A percentile compares a stretch with the other conserved stretches of the same genome.
These are phyloP conservation scores for Populus pruinosa DNA, from an alignment of 345 rosid species.

Conservation along the genomic window DNA sequence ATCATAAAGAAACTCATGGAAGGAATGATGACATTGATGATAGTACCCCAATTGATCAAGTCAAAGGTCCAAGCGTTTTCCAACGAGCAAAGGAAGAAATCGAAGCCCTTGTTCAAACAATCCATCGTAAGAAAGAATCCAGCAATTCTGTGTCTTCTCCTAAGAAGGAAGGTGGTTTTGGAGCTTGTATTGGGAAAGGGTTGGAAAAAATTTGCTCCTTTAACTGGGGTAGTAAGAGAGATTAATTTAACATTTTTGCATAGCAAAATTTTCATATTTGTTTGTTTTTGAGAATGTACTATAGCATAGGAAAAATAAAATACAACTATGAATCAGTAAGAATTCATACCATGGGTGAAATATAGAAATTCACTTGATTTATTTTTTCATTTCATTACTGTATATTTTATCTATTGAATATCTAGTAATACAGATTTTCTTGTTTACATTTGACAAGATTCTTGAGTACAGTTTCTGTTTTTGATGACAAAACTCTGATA, in stretches of 20 bases:
- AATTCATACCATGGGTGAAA: not conserved
- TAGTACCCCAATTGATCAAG: conserved; percentile 36
- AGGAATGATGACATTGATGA: conserved; percentile 43
- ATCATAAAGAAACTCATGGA: conserved; percentile 50
- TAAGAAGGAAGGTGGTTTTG: conserved; percentile 37
- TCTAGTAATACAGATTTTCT: not conserved
- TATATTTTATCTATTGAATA: not conserved
- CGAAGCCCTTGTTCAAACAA: conserved; percentile 45
- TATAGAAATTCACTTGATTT: not conserved
- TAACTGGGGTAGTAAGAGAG: conserved; percentile 27
- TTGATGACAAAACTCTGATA: too few relatives aligned
- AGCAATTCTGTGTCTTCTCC: conserved; percentile 19
- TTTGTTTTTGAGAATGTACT: not conserved
- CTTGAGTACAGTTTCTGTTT: too few relatives aligned
- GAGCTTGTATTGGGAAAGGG: conserved; percentile 40
- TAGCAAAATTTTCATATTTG: not conserved
- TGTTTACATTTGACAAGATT: not conserved
- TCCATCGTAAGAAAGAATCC: conserved; percentile 40
- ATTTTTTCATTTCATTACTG: not conserved
- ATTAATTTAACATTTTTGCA: conserved; percentile 4
- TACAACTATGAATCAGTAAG: not conserved
- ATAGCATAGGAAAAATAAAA: not conserved
- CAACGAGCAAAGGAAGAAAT: conserved; percentile 56
- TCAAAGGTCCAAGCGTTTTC: conserved; percentile 54
- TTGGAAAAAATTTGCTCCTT: conserved; percentile 42